Evolutionary conservation across 495 filamentous ascomycete species (phyloP), one percentile per base, ranked within the genome.

Genomic region (Tuber indicum): DNA sequence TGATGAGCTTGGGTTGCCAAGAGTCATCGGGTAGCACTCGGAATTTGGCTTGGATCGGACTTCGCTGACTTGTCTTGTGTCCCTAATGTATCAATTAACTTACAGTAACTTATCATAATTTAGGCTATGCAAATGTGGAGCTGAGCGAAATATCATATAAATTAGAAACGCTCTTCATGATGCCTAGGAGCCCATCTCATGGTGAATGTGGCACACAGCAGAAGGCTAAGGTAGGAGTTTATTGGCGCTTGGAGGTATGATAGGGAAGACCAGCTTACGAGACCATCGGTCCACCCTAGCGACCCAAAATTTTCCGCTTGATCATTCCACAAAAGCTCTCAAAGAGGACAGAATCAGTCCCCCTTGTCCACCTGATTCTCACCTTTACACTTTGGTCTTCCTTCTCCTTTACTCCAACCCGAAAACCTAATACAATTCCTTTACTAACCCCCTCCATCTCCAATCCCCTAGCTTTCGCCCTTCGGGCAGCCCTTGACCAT

Each of bases 251-350:
- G 39, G 62, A 16, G 3, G 21, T 7, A 32, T 32, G 32, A 32
- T 32, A 36, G 32, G 17, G 4, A 66, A 66, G 32, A 36, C 58
- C 58, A 1, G 58, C 32, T 19, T 36, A 36, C 58, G 17, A 36
- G 26, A 36, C 32, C 58, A 66, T 36, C 17, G 58, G 14, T 36
- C 14, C 1, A 39, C 36, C 26, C 43, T 41, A 58, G 23, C 49
- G 8, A 1, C 62, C 41, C 71, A 72, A 62, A 9, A 83, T 23
- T 70, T 72, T 79, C 47, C 82, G 76, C 79, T 90, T 90, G 73
- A 97, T 72, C 88, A 94, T 92, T 0, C 93, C 94, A 75, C 90
- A 92, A 77, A 98, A 92, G 82, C 94, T 97, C 85, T 97, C 93
- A 84, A 96, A 98, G 5, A 97, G 78, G 9, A 91, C 88, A 7